These are phyloP conservation scores for Leptomonas pyrrhocoris DNA, from an alignment of 208 protist species.

Conservation along the genomic window DNA sequence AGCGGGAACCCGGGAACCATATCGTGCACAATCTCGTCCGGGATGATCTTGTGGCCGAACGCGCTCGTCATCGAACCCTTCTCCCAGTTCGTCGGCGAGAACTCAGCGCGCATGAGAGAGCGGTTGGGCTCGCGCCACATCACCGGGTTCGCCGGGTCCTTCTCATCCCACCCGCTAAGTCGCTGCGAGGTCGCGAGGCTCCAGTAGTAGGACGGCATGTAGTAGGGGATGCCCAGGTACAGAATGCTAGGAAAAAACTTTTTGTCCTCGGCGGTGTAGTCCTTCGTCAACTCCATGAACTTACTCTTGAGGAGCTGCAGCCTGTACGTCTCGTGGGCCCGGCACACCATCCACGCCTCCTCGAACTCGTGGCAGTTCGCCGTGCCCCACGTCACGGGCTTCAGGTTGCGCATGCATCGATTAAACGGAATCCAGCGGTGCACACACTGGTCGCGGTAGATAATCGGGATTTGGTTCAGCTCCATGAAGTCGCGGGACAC, in stretches of 20 bases:
- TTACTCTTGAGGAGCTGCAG: conserved; percentile 89
- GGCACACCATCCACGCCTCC: conserved; percentile 88
- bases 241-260: conserved; percentile 91
- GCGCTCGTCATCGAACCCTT: conserved; percentile 85
- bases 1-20: conserved; percentile 89
- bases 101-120: conserved; percentile 89
- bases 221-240: conserved; percentile 80
- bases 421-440: conserved; percentile 87
- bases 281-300: conserved; percentile 91
- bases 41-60: conserved; percentile 85
- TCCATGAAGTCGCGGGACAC: conserved; percentile 91
- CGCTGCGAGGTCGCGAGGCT: conserved; percentile 81
- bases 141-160: conserved; percentile 83
- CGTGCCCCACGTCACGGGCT: conserved; percentile 87
- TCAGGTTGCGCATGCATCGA: conserved; percentile 84
- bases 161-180: conserved; percentile 90
- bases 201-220: conserved; percentile 86
- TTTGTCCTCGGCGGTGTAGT: conserved; percentile 90
- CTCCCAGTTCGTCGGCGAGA: conserved; percentile 90
- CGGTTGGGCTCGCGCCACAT: conserved; percentile 91
- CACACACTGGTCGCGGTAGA: conserved; percentile 91
- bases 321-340: conserved; percentile 86
- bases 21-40: conserved; percentile 84
- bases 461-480: conserved; percentile 83
- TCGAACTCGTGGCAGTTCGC: conserved; percentile 91